Evolutionary conservation across 108 stramenopile species (phyloP), one percentile per base, ranked within the genome.

Genomic region (Fragilariopsis cylindrus): DNA sequence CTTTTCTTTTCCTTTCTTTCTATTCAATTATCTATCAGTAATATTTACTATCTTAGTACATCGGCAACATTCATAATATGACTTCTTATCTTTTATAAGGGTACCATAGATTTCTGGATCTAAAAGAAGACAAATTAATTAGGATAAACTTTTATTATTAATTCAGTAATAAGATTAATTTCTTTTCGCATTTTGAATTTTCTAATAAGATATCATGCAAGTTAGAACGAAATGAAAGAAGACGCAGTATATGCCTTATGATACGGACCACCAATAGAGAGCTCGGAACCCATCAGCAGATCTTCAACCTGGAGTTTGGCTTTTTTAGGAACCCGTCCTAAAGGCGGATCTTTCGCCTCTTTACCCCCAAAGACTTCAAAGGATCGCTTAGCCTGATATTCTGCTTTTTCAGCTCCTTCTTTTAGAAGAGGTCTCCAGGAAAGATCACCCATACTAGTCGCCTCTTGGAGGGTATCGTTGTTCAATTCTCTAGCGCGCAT

Each of bases 331-430:
- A 94, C 89, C 44, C 90, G 77, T 48, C 93, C 90, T 4, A 94
- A 74, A 16, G 90, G 90, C 30, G 92, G 90, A 50, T 83, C 87
- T 15, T 57, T 49, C 46, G 74, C 71, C 69, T 94, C 75, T 54
- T 86, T 90, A 55, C 93, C 93, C 9, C 90, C 89, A 75, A 79
- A 88, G 7, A 89, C 69, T 72, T 91, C 89, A 78, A 90, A 94
- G 48, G 76, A 79, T 50, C 93, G 81, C 60, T 90, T 90, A 58
- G 89, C 93, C 12, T 94, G 70, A 11, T 56, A 48, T n/a, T 88
- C 88, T 3, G 93, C 89, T 49, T 70, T 78, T 12, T 82, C 62
- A 7, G 72, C 88, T 13, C 84, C 90, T 21, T 82, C 75, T 65
- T 81, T 79, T 39, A 94, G 72, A 52, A 73, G 80, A 7, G 90